Evolutionary conservation across 164 flowering plant species (phyloP).

Genomic region (Hamamelis virginiana): DNA sequence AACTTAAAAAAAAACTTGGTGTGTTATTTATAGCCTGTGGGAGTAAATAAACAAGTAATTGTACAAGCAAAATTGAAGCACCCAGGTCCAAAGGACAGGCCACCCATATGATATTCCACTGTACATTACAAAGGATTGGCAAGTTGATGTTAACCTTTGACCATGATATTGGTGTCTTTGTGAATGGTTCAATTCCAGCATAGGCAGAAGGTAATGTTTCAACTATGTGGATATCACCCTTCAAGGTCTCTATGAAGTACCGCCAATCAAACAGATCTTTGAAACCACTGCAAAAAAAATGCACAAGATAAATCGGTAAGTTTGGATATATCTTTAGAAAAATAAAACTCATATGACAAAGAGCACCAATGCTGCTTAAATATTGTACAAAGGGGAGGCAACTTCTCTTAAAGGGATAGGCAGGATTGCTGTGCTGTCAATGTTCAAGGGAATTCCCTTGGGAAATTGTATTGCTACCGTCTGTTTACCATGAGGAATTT

Average conservation of each 20-base stretch:
- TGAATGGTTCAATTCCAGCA: conserved; percentile 68
- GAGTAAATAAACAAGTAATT: no score
- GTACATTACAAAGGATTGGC: not conserved
- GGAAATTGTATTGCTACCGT: not conserved
- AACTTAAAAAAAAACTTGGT: not conserved
- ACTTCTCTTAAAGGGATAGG: not conserved
- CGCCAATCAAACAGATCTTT: conserved; percentile 96
- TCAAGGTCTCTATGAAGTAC: conserved; percentile 83
- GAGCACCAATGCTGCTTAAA: no score
- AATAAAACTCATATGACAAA: not conserved
- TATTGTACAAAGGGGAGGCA: not conserved
- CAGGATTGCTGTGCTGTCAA: not conserved
- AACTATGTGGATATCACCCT: conserved; percentile 80
- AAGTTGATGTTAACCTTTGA: conserved; percentile 62
- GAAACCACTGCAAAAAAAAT: conserved; percentile 74
- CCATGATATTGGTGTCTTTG: conserved; percentile 95
- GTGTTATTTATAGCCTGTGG: not conserved
- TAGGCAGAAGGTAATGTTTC: conserved; percentile 69
- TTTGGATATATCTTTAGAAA: not conserved
- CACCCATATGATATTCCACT: not conserved
- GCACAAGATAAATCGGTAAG: conserved; percentile 1
- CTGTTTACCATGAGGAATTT: no score
- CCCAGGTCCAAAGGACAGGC: no score
- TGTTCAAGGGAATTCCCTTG: not conserved
- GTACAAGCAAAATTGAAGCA: not conserved